A percentile compares a stretch with the other conserved stretches of the same genome.
Evolutionary conservation across 163 green algal species (phyloP).

Genomic region (Scenedesmus sp.): DNA sequence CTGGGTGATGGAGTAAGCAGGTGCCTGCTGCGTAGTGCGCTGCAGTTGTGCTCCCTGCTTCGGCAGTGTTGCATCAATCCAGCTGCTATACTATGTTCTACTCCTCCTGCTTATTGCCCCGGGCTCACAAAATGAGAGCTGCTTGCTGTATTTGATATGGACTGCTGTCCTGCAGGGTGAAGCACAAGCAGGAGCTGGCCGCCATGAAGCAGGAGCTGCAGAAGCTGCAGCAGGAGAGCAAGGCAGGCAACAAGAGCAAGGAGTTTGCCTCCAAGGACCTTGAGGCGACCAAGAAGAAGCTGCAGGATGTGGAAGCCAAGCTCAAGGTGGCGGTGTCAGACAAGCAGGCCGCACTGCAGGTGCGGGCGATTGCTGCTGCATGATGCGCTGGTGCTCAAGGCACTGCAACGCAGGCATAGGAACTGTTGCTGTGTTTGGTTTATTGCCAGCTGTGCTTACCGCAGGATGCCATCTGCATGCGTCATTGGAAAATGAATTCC

Average conservation of each 20-base stretch:
- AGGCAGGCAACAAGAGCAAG: constrained; percentile 77
- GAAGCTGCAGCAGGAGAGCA: constrained; percentile 74
- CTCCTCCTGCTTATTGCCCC: too few species aligned
- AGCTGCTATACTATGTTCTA: not conserved
- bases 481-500: not conserved
- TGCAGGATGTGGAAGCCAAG: constrained; percentile 80
- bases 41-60: not conserved
- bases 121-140: not conserved
- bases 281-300: constrained; percentile 72
- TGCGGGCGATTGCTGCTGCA: not conserved
- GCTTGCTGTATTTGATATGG: not conserved
- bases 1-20: not conserved
- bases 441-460: not conserved
- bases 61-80: not conserved
- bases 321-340: constrained; percentile 78
- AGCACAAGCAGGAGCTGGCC: constrained; percentile 76
- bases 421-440: not conserved
- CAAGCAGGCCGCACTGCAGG: constrained; percentile 69
- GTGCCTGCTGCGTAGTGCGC: not conserved
- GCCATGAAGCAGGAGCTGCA: constrained; percentile 78
- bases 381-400: not conserved
- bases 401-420: too few species aligned
- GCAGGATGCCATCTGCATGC: too few species aligned
- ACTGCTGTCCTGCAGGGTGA: constrained; percentile 57
- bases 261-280: constrained; percentile 81